These are phyloP conservation scores for Luffa acutangula DNA, from an alignment of 306 rosid genomes.

Conservation along the genomic window DNA sequence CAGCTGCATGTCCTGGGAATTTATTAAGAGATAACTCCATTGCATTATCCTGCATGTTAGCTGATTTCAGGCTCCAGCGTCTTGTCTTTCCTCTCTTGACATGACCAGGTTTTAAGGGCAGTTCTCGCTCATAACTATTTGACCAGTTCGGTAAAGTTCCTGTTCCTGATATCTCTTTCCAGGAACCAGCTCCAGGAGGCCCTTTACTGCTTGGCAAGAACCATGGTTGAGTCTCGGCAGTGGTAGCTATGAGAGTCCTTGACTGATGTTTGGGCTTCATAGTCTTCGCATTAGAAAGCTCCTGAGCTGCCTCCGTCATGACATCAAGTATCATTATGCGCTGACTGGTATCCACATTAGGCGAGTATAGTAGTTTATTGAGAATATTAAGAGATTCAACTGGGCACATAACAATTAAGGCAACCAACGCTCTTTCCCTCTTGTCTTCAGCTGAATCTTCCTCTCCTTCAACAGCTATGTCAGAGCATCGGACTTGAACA, in stretches of 20 bases:
- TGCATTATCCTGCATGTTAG: conserved; percentile 28
- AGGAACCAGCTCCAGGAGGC: conserved; percentile 66
- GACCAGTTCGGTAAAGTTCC: conserved; percentile 76
- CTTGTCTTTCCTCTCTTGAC: conserved; percentile 73
- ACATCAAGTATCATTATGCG: conserved; percentile 82
- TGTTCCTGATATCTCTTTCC: conserved; percentile 66
- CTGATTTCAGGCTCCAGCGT: conserved; percentile 57
- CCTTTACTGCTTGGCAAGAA: conserved; percentile 74
- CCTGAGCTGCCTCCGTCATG: conserved; percentile 93
- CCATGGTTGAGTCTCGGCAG: conserved; percentile 75
- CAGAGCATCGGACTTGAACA: conserved; percentile 85
- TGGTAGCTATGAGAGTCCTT: conserved; percentile 55
- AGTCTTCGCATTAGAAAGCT: conserved; percentile 59
- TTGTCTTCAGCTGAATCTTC: conserved; percentile 83
- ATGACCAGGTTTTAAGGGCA: conserved; percentile 50
- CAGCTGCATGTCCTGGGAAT: conserved; percentile 90
- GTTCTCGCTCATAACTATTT: conserved; percentile 77
- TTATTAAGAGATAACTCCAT: conserved; percentile 69
- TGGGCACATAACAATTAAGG: conserved; percentile 65
- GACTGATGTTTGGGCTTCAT: conserved; percentile 42
- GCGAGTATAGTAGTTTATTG: conserved; percentile 74
- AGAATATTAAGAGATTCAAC: conserved; percentile 59
- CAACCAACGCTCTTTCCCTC: conserved; percentile 74
- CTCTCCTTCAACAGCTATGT: conserved; percentile 80
- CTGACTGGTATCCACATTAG: conserved; percentile 82